Base-by-base conservation (phyloP, 495 filamentous ascomycete genomes). In the Talaromyces liani region DNA sequence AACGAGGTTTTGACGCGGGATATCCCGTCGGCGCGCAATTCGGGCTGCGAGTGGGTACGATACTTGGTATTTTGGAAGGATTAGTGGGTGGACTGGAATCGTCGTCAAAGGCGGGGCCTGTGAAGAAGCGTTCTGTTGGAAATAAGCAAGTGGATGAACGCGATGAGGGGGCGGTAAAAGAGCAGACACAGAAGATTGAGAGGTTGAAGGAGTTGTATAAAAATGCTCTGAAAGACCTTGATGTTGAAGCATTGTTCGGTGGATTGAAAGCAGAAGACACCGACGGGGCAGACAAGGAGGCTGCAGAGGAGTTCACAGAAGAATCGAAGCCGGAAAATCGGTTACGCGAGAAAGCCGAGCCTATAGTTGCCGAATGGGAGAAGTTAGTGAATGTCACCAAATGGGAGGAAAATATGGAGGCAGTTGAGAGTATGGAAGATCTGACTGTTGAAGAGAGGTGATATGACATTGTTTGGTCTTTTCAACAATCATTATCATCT, bases 1-100 rank as follows among this genome's bases (percentile, higher is more conserved):
- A 98, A 70, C 72, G 74, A 18, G 93, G 94, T 6, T 97, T 98
- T 70, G 94, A 98, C 71, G 88, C 92, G 61, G 93, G 92, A 0
- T 98, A 89, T 64, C 72, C 80, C 1, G 79, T 97, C 2, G 94
- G 93, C 34, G 92, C 91, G 3, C 81, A 85, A 27, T 73, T 97
- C 31, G 93, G 93, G 2, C 76, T 88, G 67, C 79, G 82, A 0
- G 87, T 85, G 0, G 92, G 92, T 0, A 84, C 82, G 33, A 69
- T 92, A 16, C 71, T 94, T 4, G 92, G 92, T 0, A 75, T 88
- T 7, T 65, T 95, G 20, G 88, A 93, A 69, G 90, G 88, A 0
- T 61, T 93, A 18, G 25, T 74, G 16, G 70, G 70, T 6, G 77
- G 75, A 1, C 72, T 76, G 4, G 75, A 69, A 12, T 57, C 69